Evolutionary conservation across 2,329 filamentous ascomycete genomes (phyloP).

Genomic region (Dryadomyces quercivorus): DNA sequence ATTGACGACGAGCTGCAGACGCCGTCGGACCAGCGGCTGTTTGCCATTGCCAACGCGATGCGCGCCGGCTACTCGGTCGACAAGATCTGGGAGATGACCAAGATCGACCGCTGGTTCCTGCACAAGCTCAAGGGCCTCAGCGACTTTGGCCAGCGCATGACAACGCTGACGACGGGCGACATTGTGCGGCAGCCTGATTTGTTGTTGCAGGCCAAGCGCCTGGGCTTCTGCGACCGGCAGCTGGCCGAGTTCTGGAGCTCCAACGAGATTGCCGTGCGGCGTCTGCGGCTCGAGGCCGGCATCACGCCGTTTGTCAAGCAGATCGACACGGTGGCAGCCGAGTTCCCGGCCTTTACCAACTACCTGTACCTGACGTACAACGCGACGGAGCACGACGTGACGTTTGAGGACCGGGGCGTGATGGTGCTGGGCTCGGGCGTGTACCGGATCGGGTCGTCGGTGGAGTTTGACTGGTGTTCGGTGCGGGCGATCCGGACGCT

Average conservation of each 20-base stretch:
- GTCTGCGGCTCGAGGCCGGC: constrained; percentile 70
- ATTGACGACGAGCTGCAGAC: constrained; percentile 95
- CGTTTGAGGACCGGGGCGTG: constrained; percentile 78
- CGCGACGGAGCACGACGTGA: constrained; percentile 70
- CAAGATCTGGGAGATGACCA: constrained; percentile 96
- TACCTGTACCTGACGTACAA: constrained; percentile 97
- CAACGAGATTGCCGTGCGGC: constrained; percentile 82
- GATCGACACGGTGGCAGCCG: constrained; percentile 95
- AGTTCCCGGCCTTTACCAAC: constrained; percentile 90
- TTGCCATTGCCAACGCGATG: constrained; percentile 98
- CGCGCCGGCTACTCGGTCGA: constrained; percentile 84
- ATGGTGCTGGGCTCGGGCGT: constrained; percentile 96
- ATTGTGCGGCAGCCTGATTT: constrained; percentile 51
- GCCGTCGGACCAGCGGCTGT: constrained; percentile 91
- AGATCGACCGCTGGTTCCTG: constrained; percentile 98
- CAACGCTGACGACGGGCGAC: constrained; percentile 50
- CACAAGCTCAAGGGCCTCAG: constrained; percentile 81
- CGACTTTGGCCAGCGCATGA: constrained; percentile 75
- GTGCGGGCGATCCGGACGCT: constrained; percentile 88
- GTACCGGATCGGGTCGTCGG: constrained; percentile 92
- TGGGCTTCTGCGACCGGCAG: constrained; percentile 90
- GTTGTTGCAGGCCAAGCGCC: constrained; percentile 75
- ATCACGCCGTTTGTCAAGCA: constrained; percentile 91
- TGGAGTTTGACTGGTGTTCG: constrained; percentile 99
- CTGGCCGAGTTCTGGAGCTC: constrained; percentile 89